Percentiles rank a stretch among this genome's conserved stretches.
phyloP scores from a whole-genome alignment of 768 basidiomycete genomes.

The Stropharia rugosoannulata region DNA sequence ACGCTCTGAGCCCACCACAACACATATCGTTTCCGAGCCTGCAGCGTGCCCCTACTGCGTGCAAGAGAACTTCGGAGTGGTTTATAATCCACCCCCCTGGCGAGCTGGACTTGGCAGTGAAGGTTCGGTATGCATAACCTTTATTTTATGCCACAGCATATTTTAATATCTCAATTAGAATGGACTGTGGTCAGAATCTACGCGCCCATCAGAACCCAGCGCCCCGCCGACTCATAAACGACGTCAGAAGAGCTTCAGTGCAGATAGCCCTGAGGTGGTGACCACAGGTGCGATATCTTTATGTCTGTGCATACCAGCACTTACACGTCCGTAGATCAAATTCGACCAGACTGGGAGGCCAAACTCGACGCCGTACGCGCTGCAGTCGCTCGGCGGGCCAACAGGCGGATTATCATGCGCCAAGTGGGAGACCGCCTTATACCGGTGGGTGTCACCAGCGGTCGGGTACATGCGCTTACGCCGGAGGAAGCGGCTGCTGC shows the following conservation, averaged over 20 bases:
- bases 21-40: constrained; percentile 94
- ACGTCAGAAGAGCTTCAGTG: constrained; percentile 86
- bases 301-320: neutral
- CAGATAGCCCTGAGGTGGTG: constrained; percentile 87
- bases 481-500: constrained; percentile 55
- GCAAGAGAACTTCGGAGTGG: constrained; percentile 94
- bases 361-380: constrained; percentile 94
- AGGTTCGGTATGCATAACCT: constrained; percentile 50
- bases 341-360: constrained; percentile 97
- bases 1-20: constrained; percentile 90
- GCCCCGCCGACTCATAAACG: constrained; percentile 58
- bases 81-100: constrained; percentile 84
- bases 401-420: constrained; percentile 96
- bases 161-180: constrained; percentile 20
- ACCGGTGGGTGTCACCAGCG: constrained; percentile 94
- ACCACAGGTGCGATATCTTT: constrained; percentile 65
- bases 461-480: constrained; percentile 68
- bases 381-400: constrained; percentile 93
- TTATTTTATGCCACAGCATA: constrained; percentile 7
- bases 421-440: constrained; percentile 97
- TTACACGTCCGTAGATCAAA: constrained; percentile 64
- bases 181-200: constrained; percentile 48
- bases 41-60: constrained; percentile 98
- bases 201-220: constrained; percentile 43
- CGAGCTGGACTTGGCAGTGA: constrained; percentile 78